Evolutionary conservation across 495 filamentous ascomycete species (phyloP).

Genomic region (Penicillium salamii): DNA sequence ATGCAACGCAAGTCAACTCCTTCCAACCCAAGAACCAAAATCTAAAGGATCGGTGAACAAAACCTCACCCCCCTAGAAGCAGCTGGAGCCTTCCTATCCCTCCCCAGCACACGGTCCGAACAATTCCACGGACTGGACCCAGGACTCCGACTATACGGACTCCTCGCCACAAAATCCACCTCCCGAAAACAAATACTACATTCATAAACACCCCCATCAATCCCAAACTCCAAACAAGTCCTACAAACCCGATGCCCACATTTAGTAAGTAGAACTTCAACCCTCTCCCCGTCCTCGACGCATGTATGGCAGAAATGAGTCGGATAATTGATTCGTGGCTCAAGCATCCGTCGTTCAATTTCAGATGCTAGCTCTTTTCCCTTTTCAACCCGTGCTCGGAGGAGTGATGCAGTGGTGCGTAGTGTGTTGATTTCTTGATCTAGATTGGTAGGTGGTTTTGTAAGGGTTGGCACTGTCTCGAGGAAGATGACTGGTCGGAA

Average conservation of each 20-base stretch:
- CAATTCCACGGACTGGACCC: background rate
- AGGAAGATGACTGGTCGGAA: slow-evolving; percentile 23
- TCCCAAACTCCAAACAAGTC: slow-evolving; percentile 23
- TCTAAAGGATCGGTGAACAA: background rate
- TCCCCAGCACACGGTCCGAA: background rate
- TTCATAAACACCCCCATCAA: slow-evolving; percentile 15
- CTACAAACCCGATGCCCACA: slow-evolving; percentile 26
- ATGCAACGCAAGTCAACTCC: background rate
- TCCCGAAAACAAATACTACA: slow-evolving; percentile 26
- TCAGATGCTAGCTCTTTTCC: slow-evolving; percentile 27
- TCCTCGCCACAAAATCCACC: slow-evolving; percentile 11
- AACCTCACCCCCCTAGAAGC: background rate
- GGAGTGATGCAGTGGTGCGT: slow-evolving; percentile 9
- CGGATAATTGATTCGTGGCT: slow-evolving; percentile 10
- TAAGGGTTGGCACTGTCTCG: slow-evolving; percentile 18
- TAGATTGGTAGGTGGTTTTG: slow-evolving; percentile 9
- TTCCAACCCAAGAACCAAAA: background rate
- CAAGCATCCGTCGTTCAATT: slow-evolving; percentile 23
- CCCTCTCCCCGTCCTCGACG: slow-evolving; percentile 15
- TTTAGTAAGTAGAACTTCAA: slow-evolving; percentile 19
- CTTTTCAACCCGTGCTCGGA: slow-evolving; percentile 27
- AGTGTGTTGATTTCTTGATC: slow-evolving; percentile 7
- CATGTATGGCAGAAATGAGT: slow-evolving; percentile 30
- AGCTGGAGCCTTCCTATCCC: background rate
- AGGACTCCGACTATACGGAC: background rate